Conservation (phyloP, 495 filamentous ascomycete species). For the Aspergillus biplanus region DNA sequence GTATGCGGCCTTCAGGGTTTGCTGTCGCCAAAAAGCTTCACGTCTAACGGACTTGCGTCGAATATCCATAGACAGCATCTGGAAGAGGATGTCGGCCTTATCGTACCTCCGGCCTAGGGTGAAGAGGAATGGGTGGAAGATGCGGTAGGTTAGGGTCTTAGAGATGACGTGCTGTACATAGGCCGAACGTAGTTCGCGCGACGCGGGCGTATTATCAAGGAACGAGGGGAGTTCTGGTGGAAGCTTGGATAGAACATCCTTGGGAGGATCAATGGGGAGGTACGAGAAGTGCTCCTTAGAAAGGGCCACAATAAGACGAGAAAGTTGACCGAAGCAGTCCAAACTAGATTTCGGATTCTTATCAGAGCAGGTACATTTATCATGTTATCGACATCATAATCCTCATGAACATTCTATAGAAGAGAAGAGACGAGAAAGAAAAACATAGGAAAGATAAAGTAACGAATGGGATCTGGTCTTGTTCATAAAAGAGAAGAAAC, state of each 20-base stretch:
- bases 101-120: conserved; percentile 63
- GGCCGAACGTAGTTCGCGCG: conserved; percentile 59
- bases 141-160: conserved; percentile 61
- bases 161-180: conserved; percentile 65
- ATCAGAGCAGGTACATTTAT: conserved; percentile 51
- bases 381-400: conserved; percentile 43
- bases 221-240: conserved; percentile 61
- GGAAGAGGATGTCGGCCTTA: conserved; percentile 65
- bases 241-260: conserved; percentile 55
- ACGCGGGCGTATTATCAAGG: conserved; percentile 54
- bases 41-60: conserved; percentile 63
- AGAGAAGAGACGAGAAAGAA: conserved; percentile 26
- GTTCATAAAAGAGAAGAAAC: conserved; percentile 26
- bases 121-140: conserved; percentile 69
- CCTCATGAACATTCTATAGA: conserved; percentile 38
- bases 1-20: conserved; percentile 67
- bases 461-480: conserved; percentile 21
- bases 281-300: conserved; percentile 61
- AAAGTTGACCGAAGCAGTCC: conserved; percentile 61
- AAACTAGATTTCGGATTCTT: conserved; percentile 49
- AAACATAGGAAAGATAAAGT: conserved; percentile 17
- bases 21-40: conserved; percentile 67
- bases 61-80: conserved; percentile 63
- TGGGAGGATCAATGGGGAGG: conserved; percentile 59
- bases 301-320: conserved; percentile 60